phyloP scores from a whole-genome alignment of 2,329 filamentous ascomycete genomes.

The Seiridium unicorne region DNA sequence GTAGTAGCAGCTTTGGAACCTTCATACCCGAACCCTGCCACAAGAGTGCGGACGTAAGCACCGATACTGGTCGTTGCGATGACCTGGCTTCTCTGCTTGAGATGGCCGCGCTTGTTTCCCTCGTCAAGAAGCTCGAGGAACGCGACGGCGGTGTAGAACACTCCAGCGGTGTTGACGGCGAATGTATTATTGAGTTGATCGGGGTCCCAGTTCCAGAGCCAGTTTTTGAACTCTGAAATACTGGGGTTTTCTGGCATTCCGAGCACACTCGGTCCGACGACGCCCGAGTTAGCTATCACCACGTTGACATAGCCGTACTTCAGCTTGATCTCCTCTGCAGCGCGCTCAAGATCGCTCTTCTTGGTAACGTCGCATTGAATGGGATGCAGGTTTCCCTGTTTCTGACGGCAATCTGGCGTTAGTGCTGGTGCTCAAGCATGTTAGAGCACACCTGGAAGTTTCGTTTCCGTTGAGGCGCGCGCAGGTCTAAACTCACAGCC shows the following conservation, averaged over 20 bases:
- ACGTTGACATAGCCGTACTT: constrained; percentile 62
- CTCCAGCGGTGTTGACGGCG: constrained; percentile 61
- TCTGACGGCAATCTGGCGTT: constrained; percentile 12
- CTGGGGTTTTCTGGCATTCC: constrained; percentile 51
- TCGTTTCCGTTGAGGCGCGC: not conserved
- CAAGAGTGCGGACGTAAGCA: constrained; percentile 62
- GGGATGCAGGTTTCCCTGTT: constrained; percentile 61
- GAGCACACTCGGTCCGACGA: constrained; percentile 54
- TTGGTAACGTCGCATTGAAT: constrained; percentile 61
- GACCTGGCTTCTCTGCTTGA: constrained; percentile 37
- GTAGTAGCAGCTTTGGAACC: constrained; percentile 66
- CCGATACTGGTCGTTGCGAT: constrained; percentile 61
- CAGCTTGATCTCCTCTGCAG: constrained; percentile 52
- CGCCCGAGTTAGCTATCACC: constrained; percentile 61
- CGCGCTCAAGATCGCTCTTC: constrained; percentile 57
- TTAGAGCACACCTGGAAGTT: not conserved
- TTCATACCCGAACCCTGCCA: constrained; percentile 69
- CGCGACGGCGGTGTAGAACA: constrained; percentile 67
- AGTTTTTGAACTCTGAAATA: constrained; percentile 48
- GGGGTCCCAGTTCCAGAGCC: constrained; percentile 61
- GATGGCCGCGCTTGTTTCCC: constrained; percentile 48
- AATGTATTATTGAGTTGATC: constrained; percentile 60
- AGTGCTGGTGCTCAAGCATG: not conserved
- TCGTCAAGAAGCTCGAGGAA: constrained; percentile 64
- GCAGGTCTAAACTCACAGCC: constrained; percentile 18